These are phyloP conservation scores for Sphaerulina musiva DNA, from an alignment of 2,329 filamentous ascomycete species.

Conservation along the genomic window DNA sequence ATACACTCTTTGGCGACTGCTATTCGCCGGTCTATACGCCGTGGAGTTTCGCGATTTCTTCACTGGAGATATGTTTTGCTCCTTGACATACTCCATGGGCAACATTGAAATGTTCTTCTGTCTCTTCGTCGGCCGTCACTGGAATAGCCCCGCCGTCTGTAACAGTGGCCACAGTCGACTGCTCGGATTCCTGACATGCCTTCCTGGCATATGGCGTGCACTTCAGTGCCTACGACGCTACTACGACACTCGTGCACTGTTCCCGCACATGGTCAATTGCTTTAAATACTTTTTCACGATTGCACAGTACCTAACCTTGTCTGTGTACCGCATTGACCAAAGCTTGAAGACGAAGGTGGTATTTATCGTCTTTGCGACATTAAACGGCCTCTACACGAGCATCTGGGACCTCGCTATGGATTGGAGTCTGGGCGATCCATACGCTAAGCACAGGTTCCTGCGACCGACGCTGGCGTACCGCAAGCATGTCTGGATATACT, in stretches of 20 bases:
- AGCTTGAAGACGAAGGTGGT: conserved; percentile 55
- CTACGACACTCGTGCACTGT: conserved; percentile 72
- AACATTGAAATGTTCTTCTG: conserved; percentile 94
- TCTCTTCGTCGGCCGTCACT: conserved; percentile 67
- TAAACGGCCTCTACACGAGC: conserved; percentile 77
- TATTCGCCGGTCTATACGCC: conserved; percentile 79
- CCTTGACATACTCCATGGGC: conserved; percentile 80
- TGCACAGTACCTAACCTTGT: conserved; percentile 68
- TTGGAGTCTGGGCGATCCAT: conserved; percentile 72
- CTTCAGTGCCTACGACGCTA: conserved; percentile 89
- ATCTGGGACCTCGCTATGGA: conserved; percentile 97
- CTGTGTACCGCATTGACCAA: conserved; percentile 69
- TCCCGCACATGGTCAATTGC: conserved; percentile 87
- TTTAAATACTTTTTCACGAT: conserved; percentile 88
- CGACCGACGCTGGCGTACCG: conserved; percentile 77
- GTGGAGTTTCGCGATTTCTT: conserved; percentile 98
- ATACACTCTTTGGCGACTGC: conserved; percentile 78
- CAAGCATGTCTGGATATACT: conserved; percentile 68
- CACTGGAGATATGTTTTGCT: conserved; percentile 95
- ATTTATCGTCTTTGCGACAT: conserved; percentile 72
- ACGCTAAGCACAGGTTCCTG: conserved; percentile 54
- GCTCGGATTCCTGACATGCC: conserved; percentile 73
- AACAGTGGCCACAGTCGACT: conserved; percentile 79
- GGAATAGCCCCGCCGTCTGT: conserved; percentile 67
- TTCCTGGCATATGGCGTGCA: conserved; percentile 85